Base-by-base conservation (phyloP, 1,139 yeast species). In the Taiozyma onychis region DNA sequence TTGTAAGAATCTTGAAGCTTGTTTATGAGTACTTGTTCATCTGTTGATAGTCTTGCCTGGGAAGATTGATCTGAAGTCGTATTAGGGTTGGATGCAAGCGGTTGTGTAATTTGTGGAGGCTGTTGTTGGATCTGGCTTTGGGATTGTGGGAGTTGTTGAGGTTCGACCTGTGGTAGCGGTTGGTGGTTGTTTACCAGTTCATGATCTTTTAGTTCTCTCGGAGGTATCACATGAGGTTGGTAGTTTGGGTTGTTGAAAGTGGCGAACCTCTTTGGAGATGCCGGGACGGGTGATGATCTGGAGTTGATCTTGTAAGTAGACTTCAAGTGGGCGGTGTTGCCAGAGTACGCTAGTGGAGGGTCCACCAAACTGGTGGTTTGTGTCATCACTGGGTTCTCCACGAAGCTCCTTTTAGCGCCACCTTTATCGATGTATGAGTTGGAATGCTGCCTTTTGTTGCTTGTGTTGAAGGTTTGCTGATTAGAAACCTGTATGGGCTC, bases 1-100 rank as follows among this genome's bases (percentile, higher is more conserved):
- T 83, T 83, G 64, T 85, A 85, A 7, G 89, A 83, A 60, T 85
- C 90, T 63, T 85, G 88, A 32, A 85, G 66, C 59, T 84, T 84
- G 4, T 85, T 74, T 5, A 88, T 88, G 49, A 85, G 69, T 50
- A 81, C 81, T 57, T 83, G 90, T 63, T 85, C 89, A 61, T 84
- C 88, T 52, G 78, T 85, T 2, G 65, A 51, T 9, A 60, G 52
- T 21, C 45, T 27, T 28, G 45, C 48, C 21, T 51, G 46, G 22
- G 44, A 46, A 9, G 48, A 50, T 37, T 47, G 53, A 13, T 51
- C 54, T 10, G 48, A 14, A 14, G 42, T 14, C 3, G 41, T 37
- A 18, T 13, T 37, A 10, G 41, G 24, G 41, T 37, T 18, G 26
- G 22, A 37, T 21, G 24, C 35, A 21, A 18, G 24, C 4, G 41